Base-by-base conservation (phyloP, 495 filamentous ascomycete species). In the Neurospora sp. region DNA sequence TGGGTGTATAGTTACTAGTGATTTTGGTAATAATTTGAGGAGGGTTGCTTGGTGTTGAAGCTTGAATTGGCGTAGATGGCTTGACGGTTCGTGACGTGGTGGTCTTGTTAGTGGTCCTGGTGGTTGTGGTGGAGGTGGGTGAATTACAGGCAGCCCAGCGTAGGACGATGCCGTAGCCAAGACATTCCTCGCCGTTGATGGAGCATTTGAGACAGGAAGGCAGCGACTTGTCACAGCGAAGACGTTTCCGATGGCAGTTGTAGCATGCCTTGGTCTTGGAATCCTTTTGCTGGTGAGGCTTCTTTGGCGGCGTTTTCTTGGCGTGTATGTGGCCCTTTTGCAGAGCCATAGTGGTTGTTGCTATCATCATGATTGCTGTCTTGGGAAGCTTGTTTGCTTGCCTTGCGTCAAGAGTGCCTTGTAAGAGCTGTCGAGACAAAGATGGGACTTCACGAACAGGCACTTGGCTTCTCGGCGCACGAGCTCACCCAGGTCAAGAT, bases 201-300 rank as follows among this genome's bases (percentile, higher is more conserved):
- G 81, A 80, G 75, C 84, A 86, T 70, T 87, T 86, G 70, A 82
- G 78, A 71, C 88, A 89, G 70, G 79, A 75, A 0, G 87, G 83
- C 0, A 81, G 75, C 1, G 85, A 86, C 40, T 82, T 82, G 72
- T 89, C 88, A 74, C 88, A 89, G 68, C 86, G 84, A 11, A 86
- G 81, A 27, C 85, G 84, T 72, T 85, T 84, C 2, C 81, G 82
- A 5, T 87, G 87, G 73, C 88, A 80, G 74, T 81, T 81, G 75
- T 79, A 71, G 74, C 79, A 81, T 20, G 69, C 53, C 44, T 71
- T 73, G 27, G 74, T 35, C 27, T 53, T 12, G 27, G 53, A 66
- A 66, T 27, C 27, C 53, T 37, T 66, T 66, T 66, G 53, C 22
- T 61, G 53, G 12, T 31, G 53, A 61, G 53, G 22, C 53, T 35